These are phyloP conservation scores for Aspergillus olivimuriae DNA, from an alignment of 495 filamentous ascomycete species.

Conservation along the genomic window DNA sequence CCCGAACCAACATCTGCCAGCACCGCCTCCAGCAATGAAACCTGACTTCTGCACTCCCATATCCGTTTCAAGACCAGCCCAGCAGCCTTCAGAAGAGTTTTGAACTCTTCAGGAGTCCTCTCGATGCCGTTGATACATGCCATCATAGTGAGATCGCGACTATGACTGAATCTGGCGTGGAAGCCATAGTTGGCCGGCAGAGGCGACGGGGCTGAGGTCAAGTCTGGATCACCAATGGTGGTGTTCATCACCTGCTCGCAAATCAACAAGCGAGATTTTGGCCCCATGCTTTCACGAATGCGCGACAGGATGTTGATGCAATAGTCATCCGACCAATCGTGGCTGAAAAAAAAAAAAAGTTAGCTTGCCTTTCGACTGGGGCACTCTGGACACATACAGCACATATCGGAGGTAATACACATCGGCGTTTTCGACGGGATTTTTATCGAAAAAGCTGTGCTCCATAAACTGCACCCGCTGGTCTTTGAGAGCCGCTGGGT, in stretches of 20 bases:
- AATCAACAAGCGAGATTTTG: conserved; percentile 25
- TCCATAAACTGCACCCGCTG: conserved; percentile 26
- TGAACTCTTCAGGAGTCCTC: conserved; percentile 27
- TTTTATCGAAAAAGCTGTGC: conserved; percentile 36
- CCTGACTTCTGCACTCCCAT: conserved; percentile 13
- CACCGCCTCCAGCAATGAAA: conserved; percentile 6
- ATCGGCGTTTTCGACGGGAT: conserved; percentile 32
- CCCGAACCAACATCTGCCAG: too few species aligned
- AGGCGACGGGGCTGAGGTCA: conserved; percentile 21
- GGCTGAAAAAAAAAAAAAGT: conserved; percentile 1
- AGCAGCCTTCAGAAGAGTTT: conserved; percentile 16
- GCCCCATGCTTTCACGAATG: conserved; percentile 21
- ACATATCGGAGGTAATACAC: conserved; percentile 38
- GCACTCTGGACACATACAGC: conserved; percentile 8
- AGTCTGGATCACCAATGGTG: conserved; percentile 20
- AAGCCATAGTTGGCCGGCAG: conserved; percentile 33
- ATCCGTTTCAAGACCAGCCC: conserved; percentile 26
- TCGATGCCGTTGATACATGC: conserved; percentile 33
- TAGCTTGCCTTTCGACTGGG: not conserved
- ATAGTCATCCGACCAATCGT: conserved; percentile 38
- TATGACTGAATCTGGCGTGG: conserved; percentile 24
- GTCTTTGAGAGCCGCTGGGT: not conserved
- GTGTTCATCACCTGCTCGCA: conserved; percentile 38
- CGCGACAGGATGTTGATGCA: conserved; percentile 27
- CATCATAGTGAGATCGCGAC: conserved; percentile 31